Evolutionary conservation across 2,329 filamentous ascomycete genomes (phyloP).

Genomic region (Penicillium paneum): DNA sequence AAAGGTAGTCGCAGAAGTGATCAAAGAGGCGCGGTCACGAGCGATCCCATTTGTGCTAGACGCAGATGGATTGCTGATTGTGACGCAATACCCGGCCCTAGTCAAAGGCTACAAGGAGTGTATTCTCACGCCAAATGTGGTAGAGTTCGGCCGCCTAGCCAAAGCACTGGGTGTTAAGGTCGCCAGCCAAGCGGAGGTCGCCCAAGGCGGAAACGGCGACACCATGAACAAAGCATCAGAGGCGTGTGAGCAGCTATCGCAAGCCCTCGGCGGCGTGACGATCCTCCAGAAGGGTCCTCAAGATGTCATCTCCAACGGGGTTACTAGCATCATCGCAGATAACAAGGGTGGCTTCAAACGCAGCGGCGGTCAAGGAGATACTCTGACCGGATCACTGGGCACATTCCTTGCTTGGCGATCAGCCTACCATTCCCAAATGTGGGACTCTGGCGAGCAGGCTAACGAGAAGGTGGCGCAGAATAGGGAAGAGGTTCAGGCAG

Average conservation of each 20-base stretch:
- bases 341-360: constrained; percentile 80
- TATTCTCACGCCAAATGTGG: constrained; percentile 90
- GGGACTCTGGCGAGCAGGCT: constrained; percentile 53
- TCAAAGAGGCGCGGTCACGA: constrained; percentile 70
- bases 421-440: constrained; percentile 79
- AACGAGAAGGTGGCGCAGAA: constrained; percentile 32
- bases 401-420: constrained; percentile 86
- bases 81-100: constrained; percentile 71
- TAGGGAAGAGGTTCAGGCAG: constrained; percentile 41
- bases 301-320: constrained; percentile 81
- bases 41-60: constrained; percentile 81
- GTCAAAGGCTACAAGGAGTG: constrained; percentile 78
- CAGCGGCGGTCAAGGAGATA: constrained; percentile 93
- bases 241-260: constrained; percentile 67
- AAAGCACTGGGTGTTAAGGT: constrained; percentile 69
- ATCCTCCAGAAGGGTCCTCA: constrained; percentile 83
- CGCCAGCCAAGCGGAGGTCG: constrained; percentile 34
- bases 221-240: constrained; percentile 50
- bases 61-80: constrained; percentile 79
- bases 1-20: constrained; percentile 73
- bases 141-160: constrained; percentile 82
- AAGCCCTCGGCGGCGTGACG: constrained; percentile 79
- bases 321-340: constrained; percentile 71
- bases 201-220: constrained; percentile 37
- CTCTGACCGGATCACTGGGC: constrained; percentile 81